Evolutionary conservation across 768 basidiomycete species (phyloP), one percentile per base, ranked within the genome.

Genomic region (Lactarius vividus): DNA sequence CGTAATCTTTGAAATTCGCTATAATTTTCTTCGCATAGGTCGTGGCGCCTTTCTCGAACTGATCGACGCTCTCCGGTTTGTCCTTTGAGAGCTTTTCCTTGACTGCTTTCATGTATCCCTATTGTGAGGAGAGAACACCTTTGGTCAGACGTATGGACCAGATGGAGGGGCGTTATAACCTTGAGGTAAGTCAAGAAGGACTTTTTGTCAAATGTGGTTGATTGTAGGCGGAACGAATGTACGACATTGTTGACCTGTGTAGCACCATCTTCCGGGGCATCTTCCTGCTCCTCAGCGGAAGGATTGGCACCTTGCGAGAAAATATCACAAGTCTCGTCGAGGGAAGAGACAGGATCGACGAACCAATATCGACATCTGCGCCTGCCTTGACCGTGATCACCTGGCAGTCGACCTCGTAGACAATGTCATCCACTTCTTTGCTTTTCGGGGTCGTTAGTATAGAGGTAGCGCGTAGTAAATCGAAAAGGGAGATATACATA

Each of bases 21-120:
- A 97, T 77, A 66, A 99, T 81, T 77, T 95, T 97, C 84, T 98
- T 98, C 61, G 87, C 94, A 73, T 83, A 93, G 3, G 78, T 78
- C 58, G 77, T 70, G 15, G 96, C 97, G 26, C 82, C 86, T 75
- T 88, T 88, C 80, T 98, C 92, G 76, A 99, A 99, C 0, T 75
- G 83, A 2, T 78, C 76, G 33, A 95, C 88, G 8, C 83, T 82
- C 0, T 85, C 88, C 35, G 10, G 10, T 37, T 37, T 11, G 11
- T 13, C 35, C 72, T 83, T 75, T 46, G 74, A 46, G 54, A 98
- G 82, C 57, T 89, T 73, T 2, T 72, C 74, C 81, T 97, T 95
- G 76, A 98, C 79, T 15, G 83, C 78, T 79, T 98, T 98, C 96
- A 98, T 96, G 83, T 99, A 99, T 16, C 79, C 86, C 92, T 95